phyloP scores from a whole-genome alignment of 75 land plant species.

The Sequoiadendron giganteum region DNA sequence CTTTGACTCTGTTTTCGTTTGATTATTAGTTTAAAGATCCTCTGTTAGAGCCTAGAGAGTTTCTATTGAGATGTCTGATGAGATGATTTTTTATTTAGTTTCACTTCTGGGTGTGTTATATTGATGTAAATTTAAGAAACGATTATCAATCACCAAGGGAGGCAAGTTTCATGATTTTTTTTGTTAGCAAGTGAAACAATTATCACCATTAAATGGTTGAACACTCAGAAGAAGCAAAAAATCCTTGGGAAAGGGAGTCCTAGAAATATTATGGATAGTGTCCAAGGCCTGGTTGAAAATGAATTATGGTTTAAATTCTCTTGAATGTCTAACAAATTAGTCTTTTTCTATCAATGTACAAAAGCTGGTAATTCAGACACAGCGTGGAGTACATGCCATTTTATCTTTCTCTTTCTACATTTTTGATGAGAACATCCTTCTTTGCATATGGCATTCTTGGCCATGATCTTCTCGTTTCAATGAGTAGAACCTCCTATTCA shows the following conservation, averaged over 20 bases:
- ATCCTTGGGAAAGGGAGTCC: not conserved
- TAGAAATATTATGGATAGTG: not conserved
- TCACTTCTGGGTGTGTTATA: not conserved
- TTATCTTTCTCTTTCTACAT: constrained; percentile 71
- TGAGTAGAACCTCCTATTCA: constrained; percentile 30
- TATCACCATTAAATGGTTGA: not conserved
- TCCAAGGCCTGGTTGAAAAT: no score
- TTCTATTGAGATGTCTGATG: not conserved
- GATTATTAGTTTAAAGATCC: not conserved
- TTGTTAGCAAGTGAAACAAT: not conserved
- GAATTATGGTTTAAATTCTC: no score
- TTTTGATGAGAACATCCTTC: constrained; percentile 76
- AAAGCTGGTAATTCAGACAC: constrained; percentile 65
- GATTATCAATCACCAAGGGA: not conserved
- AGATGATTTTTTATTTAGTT: not conserved
- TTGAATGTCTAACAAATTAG: not conserved
- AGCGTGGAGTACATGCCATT: constrained; percentile 94
- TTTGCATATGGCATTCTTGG: constrained; percentile 64
- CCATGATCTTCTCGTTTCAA: constrained; percentile 62
- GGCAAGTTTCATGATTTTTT: not conserved
- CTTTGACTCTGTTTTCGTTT: not conserved
- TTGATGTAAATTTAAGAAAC: not conserved
- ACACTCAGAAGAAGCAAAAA: not conserved
- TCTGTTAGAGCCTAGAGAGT: not conserved
- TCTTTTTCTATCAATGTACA: constrained; percentile 16